Evolutionary conservation across 768 basidiomycete species (phyloP).

Genomic region (Amanita pseudoporphyria): DNA sequence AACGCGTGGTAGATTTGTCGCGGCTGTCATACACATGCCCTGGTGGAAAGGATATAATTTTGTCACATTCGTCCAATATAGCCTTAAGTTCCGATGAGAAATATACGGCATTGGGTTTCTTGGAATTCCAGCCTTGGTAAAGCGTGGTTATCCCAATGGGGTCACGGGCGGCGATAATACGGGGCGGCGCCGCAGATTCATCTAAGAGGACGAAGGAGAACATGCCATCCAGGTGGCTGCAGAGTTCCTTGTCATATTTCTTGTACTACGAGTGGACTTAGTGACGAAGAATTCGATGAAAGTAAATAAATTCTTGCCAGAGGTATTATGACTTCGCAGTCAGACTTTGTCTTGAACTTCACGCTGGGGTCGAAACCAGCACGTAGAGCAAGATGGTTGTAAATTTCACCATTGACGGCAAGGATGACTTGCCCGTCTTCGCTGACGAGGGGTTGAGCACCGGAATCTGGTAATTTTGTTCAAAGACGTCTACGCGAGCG

Average conservation of each 20-base stretch:
- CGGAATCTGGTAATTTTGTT: conserved; percentile 57
- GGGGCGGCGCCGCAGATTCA: conserved; percentile 80
- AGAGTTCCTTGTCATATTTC: conserved; percentile 69
- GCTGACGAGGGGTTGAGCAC: conserved; percentile 89
- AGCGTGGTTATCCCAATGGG: conserved; percentile 98
- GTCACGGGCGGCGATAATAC: conserved; percentile 93
- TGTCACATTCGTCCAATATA: conserved; percentile 84
- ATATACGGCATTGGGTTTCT: conserved; percentile 71
- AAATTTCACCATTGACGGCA: conserved; percentile 97
- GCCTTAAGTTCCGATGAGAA: conserved; percentile 97
- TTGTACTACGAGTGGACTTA: conserved; percentile 49
- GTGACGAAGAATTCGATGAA: background rate
- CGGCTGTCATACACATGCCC: conserved; percentile 92
- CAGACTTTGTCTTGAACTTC: conserved; percentile 94
- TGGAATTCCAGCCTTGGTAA: conserved; percentile 91
- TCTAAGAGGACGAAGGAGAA: conserved; percentile 97
- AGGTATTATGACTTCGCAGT: conserved; percentile 95
- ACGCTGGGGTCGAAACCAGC: conserved; percentile 50
- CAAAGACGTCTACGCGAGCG: background rate
- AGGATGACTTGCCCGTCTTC: conserved; percentile 78
- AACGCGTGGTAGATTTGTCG: conserved; percentile 69
- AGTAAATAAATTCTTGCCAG: conserved; percentile 40
- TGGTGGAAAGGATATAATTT: conserved; percentile 92
- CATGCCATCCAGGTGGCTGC: conserved; percentile 89
- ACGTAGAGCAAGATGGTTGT: conserved; percentile 86